Evolutionary conservation across 306 rosid genomes (phyloP).

Genomic region (Acacia acuminata): DNA sequence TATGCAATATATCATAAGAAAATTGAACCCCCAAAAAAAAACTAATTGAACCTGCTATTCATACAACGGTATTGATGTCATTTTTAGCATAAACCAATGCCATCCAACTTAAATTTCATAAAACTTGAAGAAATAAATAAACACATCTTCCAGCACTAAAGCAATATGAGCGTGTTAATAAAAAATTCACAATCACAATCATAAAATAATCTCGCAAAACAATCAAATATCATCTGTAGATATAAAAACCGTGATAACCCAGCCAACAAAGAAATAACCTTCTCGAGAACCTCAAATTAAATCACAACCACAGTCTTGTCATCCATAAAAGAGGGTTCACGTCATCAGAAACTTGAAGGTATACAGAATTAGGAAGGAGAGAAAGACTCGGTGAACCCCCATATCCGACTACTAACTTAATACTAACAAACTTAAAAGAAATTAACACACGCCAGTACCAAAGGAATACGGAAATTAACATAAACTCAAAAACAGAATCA

Average conservation of each 20-base stretch:
- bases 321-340: background rate
- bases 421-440: background rate
- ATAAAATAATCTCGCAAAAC: background rate
- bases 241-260: background rate
- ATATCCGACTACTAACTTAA: background rate
- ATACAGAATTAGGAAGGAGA: background rate
- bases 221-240: too few species aligned
- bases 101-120: background rate
- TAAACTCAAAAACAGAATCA: background rate
- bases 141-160: background rate
- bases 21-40: too few species aligned
- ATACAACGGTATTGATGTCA: background rate
- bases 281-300: background rate
- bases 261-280: background rate
- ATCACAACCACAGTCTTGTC: background rate
- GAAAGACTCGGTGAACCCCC: background rate
- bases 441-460: background rate
- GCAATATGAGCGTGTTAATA: background rate
- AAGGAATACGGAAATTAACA: background rate
- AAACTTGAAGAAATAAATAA: background rate
- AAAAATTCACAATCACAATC: background rate
- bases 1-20: too few species aligned
- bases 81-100: background rate
- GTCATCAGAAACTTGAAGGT: background rate
- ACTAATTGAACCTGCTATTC: background rate